Evolutionary conservation across 2,329 filamentous ascomycete species (phyloP).

Genomic region (Rhytidhysteron rufulum): DNA sequence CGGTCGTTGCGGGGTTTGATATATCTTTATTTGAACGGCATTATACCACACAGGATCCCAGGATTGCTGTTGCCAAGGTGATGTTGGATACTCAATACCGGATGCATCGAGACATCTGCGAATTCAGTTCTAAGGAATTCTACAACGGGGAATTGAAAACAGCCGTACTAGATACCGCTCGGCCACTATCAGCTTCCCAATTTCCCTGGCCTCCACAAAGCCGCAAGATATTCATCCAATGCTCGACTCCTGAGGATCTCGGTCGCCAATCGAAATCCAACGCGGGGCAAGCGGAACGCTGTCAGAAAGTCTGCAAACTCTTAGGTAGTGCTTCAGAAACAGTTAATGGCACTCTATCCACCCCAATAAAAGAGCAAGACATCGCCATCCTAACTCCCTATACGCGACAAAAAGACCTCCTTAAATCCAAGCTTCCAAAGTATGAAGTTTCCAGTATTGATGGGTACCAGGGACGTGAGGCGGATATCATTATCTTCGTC

Average conservation of each 20-base stretch:
- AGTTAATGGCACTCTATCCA: background rate
- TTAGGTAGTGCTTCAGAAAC: conserved; percentile 11
- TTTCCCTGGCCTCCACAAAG: conserved; percentile 17
- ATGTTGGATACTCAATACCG: conserved; percentile 47
- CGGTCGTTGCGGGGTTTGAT: conserved; percentile 35
- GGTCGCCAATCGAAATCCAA: conserved; percentile 40
- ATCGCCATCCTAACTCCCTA: conserved; percentile 43
- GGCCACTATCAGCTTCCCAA: conserved; percentile 19
- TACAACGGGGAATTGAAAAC: conserved; percentile 37
- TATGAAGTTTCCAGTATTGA: conserved; percentile 40
- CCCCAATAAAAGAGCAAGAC: conserved; percentile 4
- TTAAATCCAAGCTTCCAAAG: conserved; percentile 19
- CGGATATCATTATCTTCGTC: conserved; percentile 42
- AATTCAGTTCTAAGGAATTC: conserved; percentile 40
- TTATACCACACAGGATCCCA: conserved; percentile 22
- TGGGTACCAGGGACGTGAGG: conserved; percentile 43
- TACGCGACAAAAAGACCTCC: conserved; percentile 31
- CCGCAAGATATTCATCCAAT: conserved; percentile 38
- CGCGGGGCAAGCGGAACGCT: conserved; percentile 35
- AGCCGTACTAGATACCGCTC: conserved; percentile 17
- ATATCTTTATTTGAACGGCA: conserved; percentile 44
- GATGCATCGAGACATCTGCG: conserved; percentile 40
- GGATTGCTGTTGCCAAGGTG: conserved; percentile 22
- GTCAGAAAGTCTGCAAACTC: conserved; percentile 30
- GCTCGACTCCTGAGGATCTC: conserved; percentile 32